phyloP scores from a whole-genome alignment of 2,329 filamentous ascomycete species.

The Botrytis cinerea region DNA sequence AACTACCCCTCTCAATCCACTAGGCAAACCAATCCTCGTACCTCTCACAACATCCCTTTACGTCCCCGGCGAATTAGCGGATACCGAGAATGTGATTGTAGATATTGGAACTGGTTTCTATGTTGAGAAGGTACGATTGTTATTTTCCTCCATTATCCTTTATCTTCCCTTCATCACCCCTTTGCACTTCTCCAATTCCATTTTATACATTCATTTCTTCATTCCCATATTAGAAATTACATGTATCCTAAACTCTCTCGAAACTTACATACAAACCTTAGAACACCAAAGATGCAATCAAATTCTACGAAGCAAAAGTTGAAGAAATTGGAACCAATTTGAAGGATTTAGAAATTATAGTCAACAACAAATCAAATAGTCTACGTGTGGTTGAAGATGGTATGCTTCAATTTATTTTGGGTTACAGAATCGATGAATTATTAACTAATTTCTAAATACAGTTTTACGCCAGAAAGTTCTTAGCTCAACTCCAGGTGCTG shows the following conservation, averaged over 20 bases:
- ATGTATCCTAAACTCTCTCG: not conserved
- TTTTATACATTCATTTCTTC: not conserved
- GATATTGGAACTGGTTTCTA: conserved; percentile 94
- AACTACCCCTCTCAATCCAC: conserved; percentile 5
- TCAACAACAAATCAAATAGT: conserved; percentile 78
- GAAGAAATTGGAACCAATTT: conserved; percentile 65
- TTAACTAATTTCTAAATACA: conserved; percentile 39
- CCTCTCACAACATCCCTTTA: conserved; percentile 94
- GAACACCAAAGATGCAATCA: conserved; percentile 60
- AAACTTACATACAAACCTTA: conserved; percentile 31
- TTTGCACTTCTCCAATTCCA: not conserved
- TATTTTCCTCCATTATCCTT: not conserved
- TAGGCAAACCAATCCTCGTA: conserved; percentile 70
- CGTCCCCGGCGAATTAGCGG: conserved; percentile 78
- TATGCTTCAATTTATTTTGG: conserved; percentile 41
- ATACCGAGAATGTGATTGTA: conserved; percentile 77
- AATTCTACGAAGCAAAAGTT: conserved; percentile 69
- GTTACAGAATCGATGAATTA: conserved; percentile 10
- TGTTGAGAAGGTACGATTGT: conserved; percentile 73
- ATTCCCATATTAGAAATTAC: not conserved
- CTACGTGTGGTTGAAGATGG: conserved; percentile 87
- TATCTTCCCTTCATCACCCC: not conserved
- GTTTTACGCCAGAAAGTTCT: conserved; percentile 56
- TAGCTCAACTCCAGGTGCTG: conserved; percentile 44
- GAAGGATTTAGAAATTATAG: conserved; percentile 67